Conservation (phyloP, 306 rosid species). For the Begonia masoniana region DNA sequence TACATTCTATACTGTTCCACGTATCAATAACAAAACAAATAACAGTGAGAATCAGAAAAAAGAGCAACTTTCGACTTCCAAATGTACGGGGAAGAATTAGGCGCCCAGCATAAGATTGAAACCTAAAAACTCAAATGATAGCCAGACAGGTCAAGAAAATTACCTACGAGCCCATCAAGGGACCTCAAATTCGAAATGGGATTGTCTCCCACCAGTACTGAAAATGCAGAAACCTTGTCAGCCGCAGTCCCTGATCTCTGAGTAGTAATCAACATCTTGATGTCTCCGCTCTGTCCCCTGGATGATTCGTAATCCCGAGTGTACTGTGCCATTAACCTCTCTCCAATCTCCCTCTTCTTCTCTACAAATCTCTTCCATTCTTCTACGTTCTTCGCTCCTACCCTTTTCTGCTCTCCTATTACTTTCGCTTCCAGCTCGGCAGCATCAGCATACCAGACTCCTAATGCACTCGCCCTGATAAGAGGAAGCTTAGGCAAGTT, state of each 20-base stretch:
- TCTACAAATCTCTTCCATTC: constrained; percentile 63
- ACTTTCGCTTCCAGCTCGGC: constrained; percentile 56
- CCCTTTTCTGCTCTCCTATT: constrained; percentile 44
- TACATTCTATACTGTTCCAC: no score
- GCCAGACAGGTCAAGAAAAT: not conserved
- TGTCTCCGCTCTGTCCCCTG: constrained; percentile 77
- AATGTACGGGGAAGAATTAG: no score
- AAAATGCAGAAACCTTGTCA: constrained; percentile 83
- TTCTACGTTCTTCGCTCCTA: constrained; percentile 28
- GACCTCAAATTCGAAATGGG: constrained; percentile 80
- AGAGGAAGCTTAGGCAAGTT: constrained; percentile 66
- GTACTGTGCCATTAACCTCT: constrained; percentile 78
- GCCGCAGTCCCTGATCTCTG: constrained; percentile 94
- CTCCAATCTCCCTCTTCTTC: constrained; percentile 61
- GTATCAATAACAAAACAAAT: no score
- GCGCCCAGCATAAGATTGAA: not conserved
- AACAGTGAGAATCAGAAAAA: no score
- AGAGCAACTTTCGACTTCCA: no score
- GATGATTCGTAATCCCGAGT: constrained; percentile 60
- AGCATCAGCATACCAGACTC: constrained; percentile 69
- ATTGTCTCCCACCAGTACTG: constrained; percentile 79
- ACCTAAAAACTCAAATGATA: not conserved
- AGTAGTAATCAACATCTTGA: constrained; percentile 68
- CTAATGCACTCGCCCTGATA: constrained; percentile 43
- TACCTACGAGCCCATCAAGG: constrained; percentile 79